Conservation (phyloP, 352 stramenopile species). For the Pythium scleroteichum region DNA sequence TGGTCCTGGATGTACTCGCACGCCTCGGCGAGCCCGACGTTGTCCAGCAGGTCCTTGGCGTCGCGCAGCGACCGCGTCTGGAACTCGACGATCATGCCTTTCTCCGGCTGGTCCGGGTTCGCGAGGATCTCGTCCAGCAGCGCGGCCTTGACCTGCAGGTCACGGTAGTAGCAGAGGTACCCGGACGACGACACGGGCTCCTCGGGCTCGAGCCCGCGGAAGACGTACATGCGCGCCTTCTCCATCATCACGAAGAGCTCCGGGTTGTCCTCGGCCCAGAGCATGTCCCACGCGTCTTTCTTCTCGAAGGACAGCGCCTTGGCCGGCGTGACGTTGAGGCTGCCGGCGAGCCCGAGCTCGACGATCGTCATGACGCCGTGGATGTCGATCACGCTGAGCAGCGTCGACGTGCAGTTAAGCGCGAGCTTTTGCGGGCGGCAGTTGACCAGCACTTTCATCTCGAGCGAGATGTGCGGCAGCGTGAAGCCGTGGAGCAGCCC, state of each 20-base stretch:
- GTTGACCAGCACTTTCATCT: constrained; percentile 90
- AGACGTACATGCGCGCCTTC: constrained; percentile 92
- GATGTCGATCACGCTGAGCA: constrained; percentile 90
- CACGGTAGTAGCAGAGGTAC: constrained; percentile 89
- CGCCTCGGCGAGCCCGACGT: constrained; percentile 72
- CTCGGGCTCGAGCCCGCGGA: constrained; percentile 79
- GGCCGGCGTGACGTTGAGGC: constrained; percentile 56
- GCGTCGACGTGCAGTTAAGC: constrained; percentile 89
- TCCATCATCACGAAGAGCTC: constrained; percentile 93
- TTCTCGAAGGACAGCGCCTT: constrained; percentile 84
- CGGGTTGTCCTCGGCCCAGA: constrained; percentile 92
- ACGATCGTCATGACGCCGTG: constrained; percentile 87
- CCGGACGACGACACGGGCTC: constrained; percentile 89
- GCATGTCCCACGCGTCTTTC: constrained; percentile 91
- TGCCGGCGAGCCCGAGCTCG: constrained; percentile 69
- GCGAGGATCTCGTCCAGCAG: constrained; percentile 86
- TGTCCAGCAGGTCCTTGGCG: constrained; percentile 84
- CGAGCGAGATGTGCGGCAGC: constrained; percentile 89
- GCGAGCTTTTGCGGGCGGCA: constrained; percentile 77
- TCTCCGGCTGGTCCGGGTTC: constrained; percentile 78
- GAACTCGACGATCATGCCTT: constrained; percentile 83
- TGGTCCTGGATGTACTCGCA: constrained; percentile 87
- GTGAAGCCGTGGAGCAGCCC: constrained; percentile 90
- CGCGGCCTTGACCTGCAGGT: constrained; percentile 85
- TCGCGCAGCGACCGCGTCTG: constrained; percentile 89